Evolutionary conservation across 768 basidiomycete genomes (phyloP).

Genomic region (Mycena leptocephala): DNA sequence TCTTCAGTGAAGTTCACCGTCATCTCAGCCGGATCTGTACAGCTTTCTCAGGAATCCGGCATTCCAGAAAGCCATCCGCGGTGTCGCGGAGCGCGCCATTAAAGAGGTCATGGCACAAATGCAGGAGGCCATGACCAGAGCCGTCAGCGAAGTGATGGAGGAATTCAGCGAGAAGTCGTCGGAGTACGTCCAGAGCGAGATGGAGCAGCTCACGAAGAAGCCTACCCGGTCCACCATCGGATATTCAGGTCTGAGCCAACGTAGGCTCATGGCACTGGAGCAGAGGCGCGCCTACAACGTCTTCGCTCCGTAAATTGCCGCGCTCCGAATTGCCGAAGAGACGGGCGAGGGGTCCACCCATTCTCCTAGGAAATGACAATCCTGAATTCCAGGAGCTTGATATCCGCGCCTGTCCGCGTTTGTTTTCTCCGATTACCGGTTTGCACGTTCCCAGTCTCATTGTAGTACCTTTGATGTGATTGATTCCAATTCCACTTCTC

Average conservation of each 20-base stretch:
- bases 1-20: slow-evolving; percentile 4
- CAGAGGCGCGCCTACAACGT: slow-evolving; percentile 6
- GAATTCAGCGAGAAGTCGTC: background rate
- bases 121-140: background rate
- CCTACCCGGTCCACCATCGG: background rate
- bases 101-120: background rate
- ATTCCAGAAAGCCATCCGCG: background rate
- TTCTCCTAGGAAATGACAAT: too few species aligned
- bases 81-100: background rate
- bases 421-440: too few species aligned
- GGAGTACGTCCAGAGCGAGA: slow-evolving; percentile 4
- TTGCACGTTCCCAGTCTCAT: too few species aligned
- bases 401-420: too few species aligned
- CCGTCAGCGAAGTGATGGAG: background rate
- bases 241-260: background rate
- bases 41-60: background rate
- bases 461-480: too few species aligned
- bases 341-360: too few species aligned
- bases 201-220: background rate
- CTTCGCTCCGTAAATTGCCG: background rate
- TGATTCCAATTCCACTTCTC: too few species aligned
- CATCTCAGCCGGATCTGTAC: slow-evolving; percentile 3
- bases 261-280: background rate
- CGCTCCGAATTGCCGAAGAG: background rate
- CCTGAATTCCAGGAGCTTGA: too few species aligned